Base-by-base conservation (phyloP, 1,284 basidiomycete species). In the Irpex sp. region DNA sequence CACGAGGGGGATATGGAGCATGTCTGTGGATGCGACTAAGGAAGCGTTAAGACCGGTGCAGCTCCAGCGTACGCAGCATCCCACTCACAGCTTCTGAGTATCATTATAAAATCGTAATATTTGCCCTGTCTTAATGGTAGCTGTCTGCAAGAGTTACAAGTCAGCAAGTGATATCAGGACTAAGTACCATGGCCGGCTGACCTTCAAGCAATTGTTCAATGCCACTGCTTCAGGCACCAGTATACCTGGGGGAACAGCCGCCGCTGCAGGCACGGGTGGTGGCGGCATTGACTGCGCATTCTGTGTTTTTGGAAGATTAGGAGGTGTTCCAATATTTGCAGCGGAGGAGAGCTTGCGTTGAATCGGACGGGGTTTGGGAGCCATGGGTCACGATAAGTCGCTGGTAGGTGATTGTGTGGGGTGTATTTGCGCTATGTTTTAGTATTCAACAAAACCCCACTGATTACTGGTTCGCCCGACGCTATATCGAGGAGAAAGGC, bases 21-120 rank as follows among this genome's bases (percentile, higher is more conserved):
- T 87, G 80, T 64, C 81, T 81, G 61, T 82, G 76, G 57, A 88
- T 79, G n/a, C 79, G 82, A 63, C 86, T 89, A 67, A n/a, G 21
- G 31, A 38, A 19, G 54, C 21, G 17, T 6, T n/a, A 47, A 37
- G 15, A 44, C 26, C 49, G 19, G 15, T 17, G 17, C 17, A 21
- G 58, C 44, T 37, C 5, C 21, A 3, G 4, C 31, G 8, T 19
- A 9, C n/a, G 5, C 13, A 1, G 36, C 44, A 49, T 63, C 40
- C 21, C 6, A 60, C 49, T 58, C 62, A 91, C 90, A 91, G 77
- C 76, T 80, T 84, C 63, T 78, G 80, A 52, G 84, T 77, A 68
- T 91, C 86, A 0, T 81, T 79, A 70, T 89, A 86, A 69, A 91
- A 92, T 6, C 78, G 77, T 69, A 89, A 88, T 40, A 92, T 79